Evolutionary conservation across 257 asterid species (phyloP), one percentile per base, ranked within the genome.

Genomic region (Penstemon barbatus): DNA sequence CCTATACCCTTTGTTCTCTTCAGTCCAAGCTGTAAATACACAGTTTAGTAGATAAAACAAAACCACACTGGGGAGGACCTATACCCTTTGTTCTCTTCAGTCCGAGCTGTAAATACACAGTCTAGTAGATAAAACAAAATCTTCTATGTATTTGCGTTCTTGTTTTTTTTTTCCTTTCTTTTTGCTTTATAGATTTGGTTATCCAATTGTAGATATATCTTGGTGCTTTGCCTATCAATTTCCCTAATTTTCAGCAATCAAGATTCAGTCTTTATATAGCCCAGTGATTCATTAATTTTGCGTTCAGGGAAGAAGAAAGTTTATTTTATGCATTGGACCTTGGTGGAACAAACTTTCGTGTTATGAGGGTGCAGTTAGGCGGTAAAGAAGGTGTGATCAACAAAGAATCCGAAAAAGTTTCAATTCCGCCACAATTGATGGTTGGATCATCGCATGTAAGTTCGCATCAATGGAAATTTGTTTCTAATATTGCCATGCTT

Each of bases 321-420:
- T 42, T 88, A 63, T 92, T 85, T 79, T 92, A 92, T 71, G 97
- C 98, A 40, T 73, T 92, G 81, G 97, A 92, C 79, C 87, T 92
- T 37, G 98, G 98, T 4, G 98, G 98, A 55, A 92, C 97, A 73
- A 92, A 92, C 86, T 92, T 90, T 61, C 88, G 97, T 38, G 95
- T 86, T 54, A 79, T 92, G 82, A 86, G 97, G 42, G 89, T 90
- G 49, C 93, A 75, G 57, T 79, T 92, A 63, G 87, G 89, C 36
- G 97, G 96, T 18, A 82, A 76, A 77, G 88, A 81, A 42, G 80
- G 66, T 50, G 43, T 67, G 3, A 67, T 78, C 73, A 86, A 78
- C 70, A 79, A 76, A 69, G 97, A 92, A 84, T 72, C 63, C 48
- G 79, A 83, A 43, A 84, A 88, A 79, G 87, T 88, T 71, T 78